Conservation (phyloP, 495 filamentous ascomycete genomes). For the Aspergillus carlsbadensis region DNA sequence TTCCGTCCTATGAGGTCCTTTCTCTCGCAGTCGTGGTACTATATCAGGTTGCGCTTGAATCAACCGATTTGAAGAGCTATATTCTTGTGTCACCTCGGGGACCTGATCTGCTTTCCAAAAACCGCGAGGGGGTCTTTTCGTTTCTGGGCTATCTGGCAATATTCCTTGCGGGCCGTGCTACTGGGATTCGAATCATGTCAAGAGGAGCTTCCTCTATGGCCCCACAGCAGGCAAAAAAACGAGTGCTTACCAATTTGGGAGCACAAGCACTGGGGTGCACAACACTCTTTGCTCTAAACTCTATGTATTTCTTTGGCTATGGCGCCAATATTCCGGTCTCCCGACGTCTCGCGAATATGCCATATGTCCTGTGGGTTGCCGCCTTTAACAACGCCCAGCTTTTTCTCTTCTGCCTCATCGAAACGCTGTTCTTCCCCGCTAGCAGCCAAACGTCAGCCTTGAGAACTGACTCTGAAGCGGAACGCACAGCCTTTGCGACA, state of each 20-base stretch:
- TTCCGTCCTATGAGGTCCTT: slow-evolving; percentile 73
- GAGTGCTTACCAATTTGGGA: slow-evolving; percentile 58
- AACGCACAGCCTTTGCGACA: slow-evolving; percentile 67
- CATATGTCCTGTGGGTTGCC: slow-evolving; percentile 88
- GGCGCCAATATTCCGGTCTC: slow-evolving; percentile 69
- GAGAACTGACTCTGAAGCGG: slow-evolving; percentile 43
- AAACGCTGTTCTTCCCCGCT: slow-evolving; percentile 72
- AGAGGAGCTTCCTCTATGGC: slow-evolving; percentile 41
- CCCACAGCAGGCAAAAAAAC: slow-evolving; percentile 43
- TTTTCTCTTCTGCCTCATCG: slow-evolving; percentile 71
- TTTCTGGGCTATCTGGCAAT: slow-evolving; percentile 94
- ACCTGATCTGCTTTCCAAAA: slow-evolving; percentile 75
- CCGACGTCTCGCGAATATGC: slow-evolving; percentile 86
- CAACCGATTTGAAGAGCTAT: slow-evolving; percentile 73
- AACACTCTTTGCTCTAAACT: slow-evolving; percentile 62
- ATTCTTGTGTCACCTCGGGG: slow-evolving; percentile 79
- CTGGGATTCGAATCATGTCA: slow-evolving; percentile 75
- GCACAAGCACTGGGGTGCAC: slow-evolving; percentile 65
- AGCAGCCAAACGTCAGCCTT: slow-evolving; percentile 56
- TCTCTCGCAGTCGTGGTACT: slow-evolving; percentile 59
- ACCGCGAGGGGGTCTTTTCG: slow-evolving; percentile 90
- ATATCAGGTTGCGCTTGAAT: slow-evolving; percentile 77
- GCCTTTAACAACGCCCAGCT: slow-evolving; percentile 85
- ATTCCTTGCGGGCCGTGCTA: slow-evolving; percentile 84
- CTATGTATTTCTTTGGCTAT: slow-evolving; percentile 65